These are phyloP conservation scores for Speleostelium caveatum DNA, from an alignment of 78 protist genomes.

Conservation along the genomic window DNA sequence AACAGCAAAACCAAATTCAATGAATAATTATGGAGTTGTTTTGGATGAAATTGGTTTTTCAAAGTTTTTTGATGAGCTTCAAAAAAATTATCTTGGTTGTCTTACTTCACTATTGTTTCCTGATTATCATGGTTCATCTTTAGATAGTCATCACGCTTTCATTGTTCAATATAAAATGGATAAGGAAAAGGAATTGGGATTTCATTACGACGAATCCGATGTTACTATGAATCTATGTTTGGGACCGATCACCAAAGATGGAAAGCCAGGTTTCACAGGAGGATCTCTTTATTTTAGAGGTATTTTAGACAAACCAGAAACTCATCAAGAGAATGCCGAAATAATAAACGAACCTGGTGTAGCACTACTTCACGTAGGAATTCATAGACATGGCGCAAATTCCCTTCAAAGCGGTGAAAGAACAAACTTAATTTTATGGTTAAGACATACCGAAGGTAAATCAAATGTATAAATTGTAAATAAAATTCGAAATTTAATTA, in stretches of 20 bases:
- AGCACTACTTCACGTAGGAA: slow-evolving; percentile 84
- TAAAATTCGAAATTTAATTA: too few species aligned
- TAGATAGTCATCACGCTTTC: slow-evolving; percentile 84
- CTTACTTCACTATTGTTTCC: slow-evolving; percentile 23
- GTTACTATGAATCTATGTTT: slow-evolving; percentile 87
- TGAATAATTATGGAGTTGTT: slow-evolving; percentile 86
- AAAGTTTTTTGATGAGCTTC: slow-evolving; percentile 22
- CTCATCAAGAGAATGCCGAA: slow-evolving; percentile 37
- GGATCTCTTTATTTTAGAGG: slow-evolving; percentile 81
- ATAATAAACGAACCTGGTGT: slow-evolving; percentile 53
- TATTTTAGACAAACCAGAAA: slow-evolving; percentile 34
- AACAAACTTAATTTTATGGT: slow-evolving; percentile 85
- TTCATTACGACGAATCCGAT: slow-evolving; percentile 87
- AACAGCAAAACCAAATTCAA: slow-evolving; percentile 80
- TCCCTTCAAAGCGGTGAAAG: slow-evolving; percentile 82
- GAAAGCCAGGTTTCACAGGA: slow-evolving; percentile 81
- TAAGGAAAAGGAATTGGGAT: slow-evolving; percentile 80
- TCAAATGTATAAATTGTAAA: too few species aligned
- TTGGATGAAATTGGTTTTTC: slow-evolving; percentile 81
- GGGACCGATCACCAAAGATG: slow-evolving; percentile 80
- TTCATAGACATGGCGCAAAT: slow-evolving; percentile 86
- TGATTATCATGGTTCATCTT: slow-evolving; percentile 1
- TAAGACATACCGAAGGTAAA: slow-evolving; percentile 24
- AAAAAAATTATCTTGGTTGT: slow-evolving; percentile 34
- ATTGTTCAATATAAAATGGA: slow-evolving; percentile 80